These are phyloP conservation scores for Chamaecyparis obtusa DNA, from an alignment of 75 land plant genomes.

Conservation along the genomic window DNA sequence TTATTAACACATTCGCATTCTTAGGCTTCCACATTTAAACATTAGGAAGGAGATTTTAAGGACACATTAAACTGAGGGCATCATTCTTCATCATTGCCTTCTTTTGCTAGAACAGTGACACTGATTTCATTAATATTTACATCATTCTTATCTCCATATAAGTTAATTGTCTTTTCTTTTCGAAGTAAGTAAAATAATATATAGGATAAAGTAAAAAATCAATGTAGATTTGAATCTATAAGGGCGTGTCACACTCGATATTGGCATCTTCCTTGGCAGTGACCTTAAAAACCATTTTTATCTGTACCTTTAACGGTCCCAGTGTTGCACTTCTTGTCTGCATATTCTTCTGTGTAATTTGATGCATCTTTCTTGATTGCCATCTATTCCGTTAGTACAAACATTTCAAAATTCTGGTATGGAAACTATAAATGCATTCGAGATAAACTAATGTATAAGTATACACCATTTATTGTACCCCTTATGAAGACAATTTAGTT, in stretches of 20 bases:
- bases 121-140: not conserved
- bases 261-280: not conserved
- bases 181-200: no score
- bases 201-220: no score
- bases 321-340: not conserved
- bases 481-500: not conserved
- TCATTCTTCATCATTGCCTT: not conserved
- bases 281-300: no score
- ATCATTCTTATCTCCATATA: not conserved
- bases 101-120: not conserved
- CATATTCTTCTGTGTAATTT: no score
- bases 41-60: not conserved
- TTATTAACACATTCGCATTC: no score
- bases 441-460: not conserved
- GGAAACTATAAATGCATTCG: not conserved
- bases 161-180: not conserved
- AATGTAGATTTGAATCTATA: no score
- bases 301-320: not conserved
- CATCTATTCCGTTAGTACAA: not conserved
- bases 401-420: no score
- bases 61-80: not conserved
- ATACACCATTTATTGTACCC: no score
- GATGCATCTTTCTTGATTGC: not conserved
- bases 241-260: not conserved
- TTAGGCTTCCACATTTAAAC: not conserved